Percentiles rank a stretch among this genome's conserved stretches.
phyloP scores from a whole-genome alignment of 202 grass and related monocot genomes.

The Saccharum hybrid region DNA sequence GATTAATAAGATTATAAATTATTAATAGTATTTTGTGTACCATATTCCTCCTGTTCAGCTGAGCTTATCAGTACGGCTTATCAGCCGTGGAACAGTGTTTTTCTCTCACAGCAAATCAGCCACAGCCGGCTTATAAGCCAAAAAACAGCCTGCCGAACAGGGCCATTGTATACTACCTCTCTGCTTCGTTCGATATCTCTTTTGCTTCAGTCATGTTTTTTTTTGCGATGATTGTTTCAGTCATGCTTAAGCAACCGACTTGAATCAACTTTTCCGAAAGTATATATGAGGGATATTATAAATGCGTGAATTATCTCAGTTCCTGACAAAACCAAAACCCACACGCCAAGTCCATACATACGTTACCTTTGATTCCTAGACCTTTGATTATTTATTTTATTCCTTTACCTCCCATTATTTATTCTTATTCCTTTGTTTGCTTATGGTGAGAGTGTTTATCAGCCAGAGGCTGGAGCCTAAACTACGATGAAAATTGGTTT shows the following conservation, averaged over 20 bases:
- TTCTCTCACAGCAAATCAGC: too few species aligned
- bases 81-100: too few species aligned
- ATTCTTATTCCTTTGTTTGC: background rate
- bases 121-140: too few species aligned
- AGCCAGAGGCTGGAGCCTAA: background rate
- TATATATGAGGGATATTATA: too few species aligned
- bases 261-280: too few species aligned
- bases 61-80: too few species aligned
- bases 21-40: slow-evolving; percentile 20
- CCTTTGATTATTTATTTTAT: background rate
- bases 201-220: background rate
- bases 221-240: too few species aligned
- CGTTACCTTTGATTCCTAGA: background rate
- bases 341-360: background rate
- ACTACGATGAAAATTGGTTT: background rate
- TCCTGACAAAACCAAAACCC: background rate
- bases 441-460: background rate
- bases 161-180: background rate
- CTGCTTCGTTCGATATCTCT: background rate
- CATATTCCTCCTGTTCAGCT: too few species aligned
- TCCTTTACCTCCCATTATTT: background rate
- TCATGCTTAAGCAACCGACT: too few species aligned
- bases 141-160: too few species aligned
- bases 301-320: background rate
- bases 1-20: slow-evolving; percentile 36